Evolutionary conservation across 1,139 yeast species (phyloP), one percentile per base, ranked within the genome.

Genomic region (Blastobotrys serpentis): DNA sequence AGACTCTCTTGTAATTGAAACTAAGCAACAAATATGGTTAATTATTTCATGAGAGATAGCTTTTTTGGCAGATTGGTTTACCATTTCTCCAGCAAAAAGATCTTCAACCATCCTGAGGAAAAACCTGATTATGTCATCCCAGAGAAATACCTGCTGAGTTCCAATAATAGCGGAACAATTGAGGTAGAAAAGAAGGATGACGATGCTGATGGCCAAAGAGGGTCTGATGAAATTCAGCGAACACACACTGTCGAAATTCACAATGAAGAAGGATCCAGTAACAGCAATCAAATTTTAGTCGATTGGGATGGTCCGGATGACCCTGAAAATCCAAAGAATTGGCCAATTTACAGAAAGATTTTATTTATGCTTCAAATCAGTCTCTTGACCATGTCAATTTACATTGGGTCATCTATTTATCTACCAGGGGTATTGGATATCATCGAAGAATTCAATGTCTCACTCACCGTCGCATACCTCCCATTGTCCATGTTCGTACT

Each of bases 401-500:
- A 82, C 57, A 77, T 79, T 74, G 84, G 81, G 3, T 73, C 85
- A 0, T 80, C 86, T 1, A 75, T 80, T 21, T 79, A 77, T 56
- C 75, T 85, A 0, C 84, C 86, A 0, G 83, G 82, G 13, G 56
- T 73, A 62, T 65, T 62, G 8, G 58, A 69, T 22, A 61, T 82
- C 40, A 67, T 70, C 59, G 63, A 64, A 17, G 73, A 76, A 22
- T 77, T 78, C 50, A 55, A 63, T n/a, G 68, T 76, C 1, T 63
- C 74, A n/a, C 66, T 68, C 45, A 73, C 72, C 10, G 70, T 68
- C 2, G 76, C 81, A 0, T 66, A 73, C 1, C 62, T 81, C 7
- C 79, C 80, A 3, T 65, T 82, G 50, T 73, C 86, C 0, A 64
- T 81, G 46, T 82, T 77, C 55, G 79, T 80, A 11, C 53, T 79